These are phyloP conservation scores for Magnusiomyces sp. DNA, from an alignment of 1,139 yeast species.

Conservation along the genomic window DNA sequence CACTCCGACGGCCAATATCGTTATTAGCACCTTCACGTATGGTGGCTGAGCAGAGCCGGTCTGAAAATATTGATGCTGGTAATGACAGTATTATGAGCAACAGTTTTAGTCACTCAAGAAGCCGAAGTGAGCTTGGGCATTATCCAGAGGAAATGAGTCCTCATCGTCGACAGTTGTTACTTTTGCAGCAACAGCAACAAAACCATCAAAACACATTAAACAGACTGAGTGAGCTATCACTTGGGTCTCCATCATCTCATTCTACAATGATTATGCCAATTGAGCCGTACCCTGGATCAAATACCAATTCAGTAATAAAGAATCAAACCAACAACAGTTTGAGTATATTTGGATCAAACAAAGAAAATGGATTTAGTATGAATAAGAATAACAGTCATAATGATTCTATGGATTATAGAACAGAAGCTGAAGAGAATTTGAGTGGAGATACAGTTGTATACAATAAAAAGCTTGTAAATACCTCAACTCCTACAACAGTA, in stretches of 20 bases:
- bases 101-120: neutral
- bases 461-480: too few species aligned
- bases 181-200: neutral
- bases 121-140: conserved; percentile 1
- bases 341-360: neutral
- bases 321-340: neutral
- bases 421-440: too few species aligned
- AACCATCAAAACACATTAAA: neutral
- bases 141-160: neutral
- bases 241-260: conserved; percentile 5
- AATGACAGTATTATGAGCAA: neutral
- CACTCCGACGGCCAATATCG: neutral
- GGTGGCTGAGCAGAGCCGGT: too few species aligned
- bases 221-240: neutral
- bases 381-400: too few species aligned
- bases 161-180: neutral
- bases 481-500: too few species aligned
- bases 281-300: neutral
- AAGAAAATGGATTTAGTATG: too few species aligned
- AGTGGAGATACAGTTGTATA: too few species aligned
- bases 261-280: conserved; percentile 3
- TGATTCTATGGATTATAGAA: too few species aligned
- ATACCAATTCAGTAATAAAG: neutral
- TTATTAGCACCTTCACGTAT: neutral
- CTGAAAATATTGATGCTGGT: neutral